Base-by-base conservation (phyloP, 2,329 filamentous ascomycete species). In the Cladosporium oxysporum region DNA sequence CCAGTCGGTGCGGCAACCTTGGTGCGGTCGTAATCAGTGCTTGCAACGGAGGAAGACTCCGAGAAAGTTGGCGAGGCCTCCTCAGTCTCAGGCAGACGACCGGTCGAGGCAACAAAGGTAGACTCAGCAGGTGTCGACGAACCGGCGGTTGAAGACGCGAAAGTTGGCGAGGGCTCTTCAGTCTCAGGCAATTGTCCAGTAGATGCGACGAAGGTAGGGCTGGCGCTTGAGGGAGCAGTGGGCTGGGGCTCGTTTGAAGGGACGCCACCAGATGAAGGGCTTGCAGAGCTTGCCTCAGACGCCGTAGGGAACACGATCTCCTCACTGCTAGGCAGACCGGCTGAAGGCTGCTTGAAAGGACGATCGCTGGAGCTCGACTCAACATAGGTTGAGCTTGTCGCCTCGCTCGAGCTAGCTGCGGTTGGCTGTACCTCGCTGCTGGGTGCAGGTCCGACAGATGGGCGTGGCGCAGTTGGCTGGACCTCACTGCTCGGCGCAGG, bases 141-240 rank as follows among this genome's bases (percentile, higher is more conserved):
- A 3, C 35, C n/a, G 37, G 35, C 23, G 16, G 6, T 28, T 29
- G 44, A 35, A n/a, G 44, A 52, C 21, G 60, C 28, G 33, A 58
- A 41, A 41, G 60, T 62, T 12, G 60, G 60, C 60, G 49, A 49
- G 10, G 49, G 31, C 23, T 62, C 60, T 5, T 62, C 31, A 10
- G 26, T 14, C 5, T 33, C 23, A 41, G 53, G 18, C 21, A 33
- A 33, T 7, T 14, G 26, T 16, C 60, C 60, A 44, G 60, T 63
- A 21, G 65, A 66, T 37, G 21, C 59, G 18, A 33, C 59, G 37
- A 50, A 28, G 5, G 52, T 64, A n/a, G 61, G 59, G 23, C 28
- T 33, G 52, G 28, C 28, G 26, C 28, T 31, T 31, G 52, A 31
- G 28, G 31, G 10, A 31, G 28, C 31, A 18, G 29, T 21, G 18